These are phyloP conservation scores for Mucor velutinosus DNA, from an alignment of 371 early-diverging fungal genomes.

Conservation along the genomic window DNA sequence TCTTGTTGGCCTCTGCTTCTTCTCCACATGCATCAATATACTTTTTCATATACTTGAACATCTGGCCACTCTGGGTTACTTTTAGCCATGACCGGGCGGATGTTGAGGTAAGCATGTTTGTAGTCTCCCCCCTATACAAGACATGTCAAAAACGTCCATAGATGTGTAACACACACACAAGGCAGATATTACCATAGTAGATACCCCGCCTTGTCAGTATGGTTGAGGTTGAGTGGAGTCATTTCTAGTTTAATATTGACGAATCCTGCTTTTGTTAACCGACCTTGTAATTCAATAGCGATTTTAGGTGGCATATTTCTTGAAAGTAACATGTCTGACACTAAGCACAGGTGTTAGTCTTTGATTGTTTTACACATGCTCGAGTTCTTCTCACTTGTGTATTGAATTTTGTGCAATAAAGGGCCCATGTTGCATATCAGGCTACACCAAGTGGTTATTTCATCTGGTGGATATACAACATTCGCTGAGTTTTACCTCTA, in stretches of 20 bases:
- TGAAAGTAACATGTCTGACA: neutral
- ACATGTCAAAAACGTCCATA: neutral
- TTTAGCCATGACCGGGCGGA: slow-evolving; percentile 15
- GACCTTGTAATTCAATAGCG: slow-evolving; percentile 12
- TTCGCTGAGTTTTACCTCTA: slow-evolving; percentile 27
- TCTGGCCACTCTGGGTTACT: slow-evolving; percentile 15
- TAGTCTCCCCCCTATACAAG: slow-evolving; percentile 24
- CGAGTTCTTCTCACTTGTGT: neutral
- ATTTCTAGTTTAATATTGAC: neutral
- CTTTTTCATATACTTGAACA: neutral
- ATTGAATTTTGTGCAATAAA: neutral
- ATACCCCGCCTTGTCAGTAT: slow-evolving; percentile 17
- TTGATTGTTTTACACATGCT: neutral
- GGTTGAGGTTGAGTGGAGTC: slow-evolving; percentile 12
- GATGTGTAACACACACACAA: neutral
- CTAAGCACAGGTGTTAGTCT: neutral
- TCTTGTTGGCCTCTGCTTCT: slow-evolving; percentile 9
- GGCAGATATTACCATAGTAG: slow-evolving; percentile 9
- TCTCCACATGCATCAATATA: slow-evolving; percentile 4
- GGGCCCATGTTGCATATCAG: slow-evolving; percentile 10
- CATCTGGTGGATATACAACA: neutral
- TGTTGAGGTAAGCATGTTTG: slow-evolving; percentile 11
- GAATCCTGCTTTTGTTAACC: slow-evolving; percentile 13
- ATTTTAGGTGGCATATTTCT: slow-evolving; percentile 17
- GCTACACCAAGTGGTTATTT: neutral